Evolutionary conservation across 2,329 filamentous ascomycete species (phyloP), one percentile per base, ranked within the genome.

Genomic region (Beauveria caledonica): DNA sequence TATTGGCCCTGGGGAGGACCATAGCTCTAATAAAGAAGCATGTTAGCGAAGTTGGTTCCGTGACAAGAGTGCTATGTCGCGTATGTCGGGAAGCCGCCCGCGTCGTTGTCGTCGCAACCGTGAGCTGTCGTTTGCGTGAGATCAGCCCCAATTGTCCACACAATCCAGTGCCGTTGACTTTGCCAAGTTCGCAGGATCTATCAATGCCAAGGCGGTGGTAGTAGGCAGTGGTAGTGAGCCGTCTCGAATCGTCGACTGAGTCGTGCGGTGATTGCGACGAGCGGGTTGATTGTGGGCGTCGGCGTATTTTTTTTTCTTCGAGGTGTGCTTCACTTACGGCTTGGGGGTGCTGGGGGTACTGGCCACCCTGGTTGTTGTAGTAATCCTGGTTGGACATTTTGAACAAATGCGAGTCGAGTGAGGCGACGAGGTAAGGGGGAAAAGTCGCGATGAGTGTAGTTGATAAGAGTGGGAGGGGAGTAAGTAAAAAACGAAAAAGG

Each of bases 301-400:
- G 27, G 27, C 17, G 54, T 57, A 17, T 49, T 39, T 39, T 51
- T 49, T 39, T 39, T 51, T 39, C 5, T 36, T 36, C 36, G 53
- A 23, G n/a, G 27, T 17, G 33, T 45, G 36, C 42, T 8, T 33
- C 11, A 64, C 75, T 70, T 71, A 77, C 75, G 40, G 71, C 64
- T 62, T 74, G 75, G 19, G 75, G 75, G 21, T 76, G 71, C 60
- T 75, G 73, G 40, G 58, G 61, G 29, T 60, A 60, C 57, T 66
- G 66, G 62, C 65, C 66, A 25, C 67, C 68, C 42, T 70, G 70
- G 55, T 69, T 68, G 62, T 71, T 66, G 67, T 77, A 77, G 69
- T 77, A 77, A 39, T 77, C 74, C 63, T 76, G 69, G 66, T 68
- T 73, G 54, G 75, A 72, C 75, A 77, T 77, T 62, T 44, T 66